These are phyloP conservation scores for Verticillium tricorpus DNA, from an alignment of 2,329 filamentous ascomycete genomes.

Conservation along the genomic window DNA sequence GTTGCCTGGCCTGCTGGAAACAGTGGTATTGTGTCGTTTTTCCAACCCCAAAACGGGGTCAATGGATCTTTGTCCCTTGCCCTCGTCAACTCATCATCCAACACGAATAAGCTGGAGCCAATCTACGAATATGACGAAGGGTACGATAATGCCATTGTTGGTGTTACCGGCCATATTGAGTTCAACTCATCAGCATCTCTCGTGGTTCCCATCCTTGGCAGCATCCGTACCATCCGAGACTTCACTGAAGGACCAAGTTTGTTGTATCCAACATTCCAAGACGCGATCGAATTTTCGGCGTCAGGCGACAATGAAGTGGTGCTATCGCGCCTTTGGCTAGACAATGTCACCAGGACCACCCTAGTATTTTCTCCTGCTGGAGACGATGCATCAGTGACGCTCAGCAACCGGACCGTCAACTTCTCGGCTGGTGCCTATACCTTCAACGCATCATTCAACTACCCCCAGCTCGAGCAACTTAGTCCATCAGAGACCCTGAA, in stretches of 20 bases:
- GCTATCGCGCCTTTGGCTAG: conserved; percentile 54
- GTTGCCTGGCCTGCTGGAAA: conserved; percentile 64
- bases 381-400: conserved; percentile 21
- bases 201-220: conserved; percentile 54
- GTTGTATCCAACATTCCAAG: conserved; percentile 48
- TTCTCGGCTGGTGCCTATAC: conserved; percentile 51
- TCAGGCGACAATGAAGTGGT: conserved; percentile 37
- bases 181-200: conserved; percentile 56
- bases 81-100: conserved; percentile 43
- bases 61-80: conserved; percentile 50
- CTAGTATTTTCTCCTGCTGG: conserved; percentile 39
- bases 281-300: conserved; percentile 39
- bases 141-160: conserved; percentile 37
- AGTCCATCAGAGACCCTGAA: conserved; percentile 45
- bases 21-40: conserved; percentile 54
- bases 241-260: conserved; percentile 54
- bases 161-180: conserved; percentile 46
- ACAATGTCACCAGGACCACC: conserved; percentile 53
- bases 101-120: conserved; percentile 36
- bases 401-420: conserved; percentile 35
- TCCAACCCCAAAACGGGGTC: conserved; percentile 46
- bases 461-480: conserved; percentile 55
- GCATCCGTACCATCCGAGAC: conserved; percentile 58
- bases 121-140: conserved; percentile 29
- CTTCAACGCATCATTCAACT: conserved; percentile 57